Evolutionary conservation across 345 rosid species (phyloP).

Genomic region (Durio zibethinus): DNA sequence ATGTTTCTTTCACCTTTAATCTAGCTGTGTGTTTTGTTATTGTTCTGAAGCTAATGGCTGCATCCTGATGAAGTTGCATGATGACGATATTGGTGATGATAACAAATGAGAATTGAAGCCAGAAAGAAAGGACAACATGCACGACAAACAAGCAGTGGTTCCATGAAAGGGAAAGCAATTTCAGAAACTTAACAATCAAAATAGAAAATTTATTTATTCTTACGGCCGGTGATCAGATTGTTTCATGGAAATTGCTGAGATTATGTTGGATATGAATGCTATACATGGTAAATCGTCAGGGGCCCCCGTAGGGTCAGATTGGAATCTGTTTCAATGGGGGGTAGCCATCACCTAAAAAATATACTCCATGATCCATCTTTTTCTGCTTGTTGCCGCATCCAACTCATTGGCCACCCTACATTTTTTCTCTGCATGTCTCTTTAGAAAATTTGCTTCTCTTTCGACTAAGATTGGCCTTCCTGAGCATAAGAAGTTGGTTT

Average conservation of each 20-base stretch:
- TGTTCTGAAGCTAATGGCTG: background rate
- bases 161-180: background rate
- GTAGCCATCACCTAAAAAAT: background rate
- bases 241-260: background rate
- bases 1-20: background rate
- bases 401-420: background rate
- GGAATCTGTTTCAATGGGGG: background rate
- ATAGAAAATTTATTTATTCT: background rate
- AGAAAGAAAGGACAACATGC: background rate
- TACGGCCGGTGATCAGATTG: background rate
- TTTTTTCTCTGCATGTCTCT: background rate
- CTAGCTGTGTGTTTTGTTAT: background rate
- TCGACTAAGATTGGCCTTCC: background rate
- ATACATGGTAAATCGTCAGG: background rate
- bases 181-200: background rate
- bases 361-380: background rate
- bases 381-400: slow-evolving; percentile 1
- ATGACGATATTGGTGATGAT: background rate
- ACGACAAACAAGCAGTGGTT: background rate
- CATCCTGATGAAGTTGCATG: background rate
- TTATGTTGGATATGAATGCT: background rate
- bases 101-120: background rate
- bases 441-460: background rate
- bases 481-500: background rate
- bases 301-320: background rate